Percentiles rank a stretch among this genome's conserved stretches.
These are phyloP conservation scores for Ichthyophthirius multifiliis DNA, from an alignment of 169 alveolate species.

Conservation along the genomic window DNA sequence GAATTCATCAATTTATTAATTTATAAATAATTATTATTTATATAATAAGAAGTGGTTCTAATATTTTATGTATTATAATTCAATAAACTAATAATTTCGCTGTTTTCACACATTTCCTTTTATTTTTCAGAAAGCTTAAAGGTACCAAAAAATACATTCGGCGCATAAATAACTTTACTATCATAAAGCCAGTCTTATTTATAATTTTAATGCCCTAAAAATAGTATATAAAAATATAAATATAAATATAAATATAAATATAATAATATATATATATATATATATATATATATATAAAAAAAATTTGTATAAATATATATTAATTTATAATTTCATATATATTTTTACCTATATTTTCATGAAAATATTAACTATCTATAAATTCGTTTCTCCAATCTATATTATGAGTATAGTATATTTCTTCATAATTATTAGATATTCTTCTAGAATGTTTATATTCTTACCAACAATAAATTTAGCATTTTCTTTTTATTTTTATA, in stretches of 20 bases:
- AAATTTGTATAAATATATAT: not conserved
- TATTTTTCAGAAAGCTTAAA: not conserved
- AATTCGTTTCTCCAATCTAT: not conserved
- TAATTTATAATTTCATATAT: not conserved
- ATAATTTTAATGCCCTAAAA: not conserved
- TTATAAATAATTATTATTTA: no score
- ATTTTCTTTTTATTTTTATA: not conserved
- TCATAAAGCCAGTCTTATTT: not conserved
- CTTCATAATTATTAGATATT: not conserved
- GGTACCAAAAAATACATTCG: not conserved
- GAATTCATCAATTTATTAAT: no score
- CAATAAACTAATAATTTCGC: not conserved
- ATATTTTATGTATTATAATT: no score
- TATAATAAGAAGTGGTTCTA: no score
- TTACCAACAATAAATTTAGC: not conserved
- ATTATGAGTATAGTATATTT: not conserved
- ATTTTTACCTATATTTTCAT: not conserved
- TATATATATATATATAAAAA: not conserved
- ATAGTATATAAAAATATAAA: no score
- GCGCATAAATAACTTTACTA: not conserved
- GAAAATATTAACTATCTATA: not conserved
- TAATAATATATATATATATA: no score
- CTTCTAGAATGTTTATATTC: not conserved
- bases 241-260: no score
- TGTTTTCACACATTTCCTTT: not conserved